These are phyloP conservation scores for Immersiella caudata DNA, from an alignment of 495 filamentous ascomycete species.

Conservation along the genomic window DNA sequence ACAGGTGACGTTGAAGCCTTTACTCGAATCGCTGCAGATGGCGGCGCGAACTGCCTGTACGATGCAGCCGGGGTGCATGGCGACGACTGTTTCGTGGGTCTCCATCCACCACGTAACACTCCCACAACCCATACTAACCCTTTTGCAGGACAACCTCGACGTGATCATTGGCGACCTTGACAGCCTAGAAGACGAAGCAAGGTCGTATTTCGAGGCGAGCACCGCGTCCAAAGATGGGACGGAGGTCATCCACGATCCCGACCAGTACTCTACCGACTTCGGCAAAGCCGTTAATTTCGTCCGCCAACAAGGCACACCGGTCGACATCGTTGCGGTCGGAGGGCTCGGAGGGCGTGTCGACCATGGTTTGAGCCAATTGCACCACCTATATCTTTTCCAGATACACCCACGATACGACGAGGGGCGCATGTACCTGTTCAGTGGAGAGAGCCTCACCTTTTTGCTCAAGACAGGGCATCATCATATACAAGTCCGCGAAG, in stretches of 20 bases:
- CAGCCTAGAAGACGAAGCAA: constrained; percentile 64
- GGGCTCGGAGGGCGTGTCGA: constrained; percentile 88
- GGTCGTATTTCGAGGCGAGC: constrained; percentile 58
- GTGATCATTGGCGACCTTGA: constrained; percentile 88
- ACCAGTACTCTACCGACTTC: constrained; percentile 84
- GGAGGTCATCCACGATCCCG: constrained; percentile 63
- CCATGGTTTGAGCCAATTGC: constrained; percentile 85
- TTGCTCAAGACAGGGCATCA: constrained; percentile 71
- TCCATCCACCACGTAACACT: not conserved
- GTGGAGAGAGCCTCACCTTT: constrained; percentile 77
- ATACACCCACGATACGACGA: constrained; percentile 45
- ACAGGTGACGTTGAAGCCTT: constrained; percentile 46
- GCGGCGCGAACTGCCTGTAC: constrained; percentile 81
- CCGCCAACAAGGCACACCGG: constrained; percentile 32
- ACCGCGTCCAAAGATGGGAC: constrained; percentile 32
- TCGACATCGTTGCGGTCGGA: constrained; percentile 71
- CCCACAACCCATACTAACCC: not conserved
- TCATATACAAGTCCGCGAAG: constrained; percentile 61
- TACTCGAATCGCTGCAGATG: constrained; percentile 78
- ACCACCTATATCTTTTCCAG: constrained; percentile 70
- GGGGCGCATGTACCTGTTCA: constrained; percentile 68
- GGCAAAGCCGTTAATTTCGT: constrained; percentile 59
- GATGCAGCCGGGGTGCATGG: constrained; percentile 47
- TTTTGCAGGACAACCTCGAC: constrained; percentile 56
- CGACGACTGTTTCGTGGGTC: constrained; percentile 29